Evolutionary conservation across 23 red algal species (phyloP).

Genomic region (Gracilaria vermiculophylla): DNA sequence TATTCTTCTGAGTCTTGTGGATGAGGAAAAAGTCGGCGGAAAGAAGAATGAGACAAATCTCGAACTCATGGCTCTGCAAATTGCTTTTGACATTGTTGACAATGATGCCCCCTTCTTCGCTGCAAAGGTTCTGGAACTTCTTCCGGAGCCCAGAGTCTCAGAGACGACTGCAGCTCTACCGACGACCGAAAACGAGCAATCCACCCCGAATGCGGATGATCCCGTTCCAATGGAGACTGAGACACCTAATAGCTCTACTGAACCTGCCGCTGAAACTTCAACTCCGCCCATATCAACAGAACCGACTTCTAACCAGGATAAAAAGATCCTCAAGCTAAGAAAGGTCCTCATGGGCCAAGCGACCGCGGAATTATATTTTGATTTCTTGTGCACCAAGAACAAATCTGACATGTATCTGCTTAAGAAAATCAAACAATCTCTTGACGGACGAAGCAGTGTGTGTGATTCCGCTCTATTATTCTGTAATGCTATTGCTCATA

Average conservation of each 20-base stretch:
- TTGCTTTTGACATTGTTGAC: conserved; percentile 94
- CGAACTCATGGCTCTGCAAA: conserved; percentile 85
- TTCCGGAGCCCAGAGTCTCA: conserved; percentile 44
- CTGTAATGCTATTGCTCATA: conserved; percentile 87
- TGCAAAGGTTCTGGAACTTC: conserved; percentile 39
- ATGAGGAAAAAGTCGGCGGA: conserved; percentile 1
- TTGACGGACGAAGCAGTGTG: conserved; percentile 83
- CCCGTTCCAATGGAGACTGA: conserved; percentile 56
- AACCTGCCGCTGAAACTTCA: background rate
- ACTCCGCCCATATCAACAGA: background rate
- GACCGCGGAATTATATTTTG: conserved; percentile 81
- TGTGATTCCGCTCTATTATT: conserved; percentile 89
- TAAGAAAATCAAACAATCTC: conserved; percentile 79
- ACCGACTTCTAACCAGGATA: conserved; percentile 1
- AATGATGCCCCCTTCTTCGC: conserved; percentile 88
- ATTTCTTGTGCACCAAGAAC: conserved; percentile 90
- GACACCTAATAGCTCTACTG: background rate
- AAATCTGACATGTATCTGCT: conserved; percentile 81
- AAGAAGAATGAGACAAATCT: conserved; percentile 51
- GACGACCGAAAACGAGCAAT: background rate
- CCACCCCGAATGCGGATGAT: conserved; percentile 24
- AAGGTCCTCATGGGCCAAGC: conserved; percentile 72
- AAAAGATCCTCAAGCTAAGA: conserved; percentile 58
- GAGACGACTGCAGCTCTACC: background rate
- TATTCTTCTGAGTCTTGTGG: conserved; percentile 56